Base-by-base conservation (phyloP, 164 flowering plant genomes). In the Macadamia integrifolia region DNA sequence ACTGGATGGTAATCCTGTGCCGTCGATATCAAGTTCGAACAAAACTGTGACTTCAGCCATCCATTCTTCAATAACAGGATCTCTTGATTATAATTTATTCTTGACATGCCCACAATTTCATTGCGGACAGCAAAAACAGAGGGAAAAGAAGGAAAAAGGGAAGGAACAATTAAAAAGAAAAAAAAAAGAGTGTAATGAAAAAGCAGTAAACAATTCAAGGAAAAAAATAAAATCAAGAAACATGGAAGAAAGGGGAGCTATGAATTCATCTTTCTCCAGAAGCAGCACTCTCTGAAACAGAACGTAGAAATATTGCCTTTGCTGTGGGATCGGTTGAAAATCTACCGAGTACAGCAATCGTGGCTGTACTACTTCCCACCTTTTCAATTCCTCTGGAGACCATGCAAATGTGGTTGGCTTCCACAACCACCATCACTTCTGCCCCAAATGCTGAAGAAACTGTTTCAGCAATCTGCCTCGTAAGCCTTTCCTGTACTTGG, bases 401-500 rank as follows among this genome's bases (percentile, higher is more conserved):
- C 99, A 92, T 95, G 70, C 99, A 95, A 35, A 88, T 89, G 71
- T 95, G 98, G 60, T 67, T 79, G 15, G 97, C 98, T 80, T 95
- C 99, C 67, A 80, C 98, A 31, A 90, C 97, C 14, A 90, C 97
- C 75, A 95, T 90, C 53, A 92, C 87, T 74, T 88, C 93, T 61
- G 73, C 78, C 10, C 89, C 88, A 60, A 85, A 76, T 6, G 84
- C 30, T 1, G 87, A 79, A 43, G 93, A 81, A 71, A 83, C 88
- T 0, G 92, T 84, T 79, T 95, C 96, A 1, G 97, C 97, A 66
- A 95, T 89, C 81, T 90, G 98, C 79, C 90, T 75, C 29, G 93
- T 90, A 14, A 95, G 85, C 72, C 98, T 82, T 77, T 95, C 99
- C 73, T 92, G 99, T 29, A 95, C 96, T 80, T 95, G 99, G 66